These are phyloP conservation scores for Petunia secreta DNA, from an alignment of 257 asterid genomes.

Conservation along the genomic window DNA sequence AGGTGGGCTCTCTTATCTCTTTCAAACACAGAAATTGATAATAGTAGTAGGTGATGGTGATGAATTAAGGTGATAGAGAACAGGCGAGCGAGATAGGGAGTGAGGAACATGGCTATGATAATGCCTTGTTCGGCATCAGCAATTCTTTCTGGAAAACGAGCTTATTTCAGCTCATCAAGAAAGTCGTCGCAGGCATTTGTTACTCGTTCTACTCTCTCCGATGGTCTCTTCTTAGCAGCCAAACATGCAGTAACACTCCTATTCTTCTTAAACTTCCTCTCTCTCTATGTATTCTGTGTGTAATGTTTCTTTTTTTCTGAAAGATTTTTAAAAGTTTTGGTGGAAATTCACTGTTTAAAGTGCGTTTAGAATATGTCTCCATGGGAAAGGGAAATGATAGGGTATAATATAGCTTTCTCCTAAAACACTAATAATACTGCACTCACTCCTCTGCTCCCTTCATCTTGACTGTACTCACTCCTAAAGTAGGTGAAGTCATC, in stretches of 20 bases:
- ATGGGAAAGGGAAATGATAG: too few species aligned
- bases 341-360: not conserved
- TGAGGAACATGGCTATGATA: constrained; percentile 1
- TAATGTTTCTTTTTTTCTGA: not conserved
- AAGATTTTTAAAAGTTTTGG: not conserved
- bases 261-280: not conserved
- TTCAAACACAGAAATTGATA: not conserved
- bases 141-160: not conserved
- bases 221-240: constrained; percentile 56
- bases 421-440: too few species aligned
- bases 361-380: too few species aligned
- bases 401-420: too few species aligned
- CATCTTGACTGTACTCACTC: too few species aligned
- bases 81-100: not conserved
- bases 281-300: too few species aligned
- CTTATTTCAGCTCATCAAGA: constrained; percentile 19
- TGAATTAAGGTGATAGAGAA: not conserved
- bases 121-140: constrained; percentile 14
- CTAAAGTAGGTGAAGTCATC: too few species aligned
- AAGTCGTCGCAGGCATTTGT: constrained; percentile 34
- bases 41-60: not conserved
- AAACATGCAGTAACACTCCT: constrained; percentile 52
- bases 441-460: too few species aligned
- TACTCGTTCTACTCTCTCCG: constrained; percentile 46
- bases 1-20: constrained; percentile 11